A percentile compares a stretch with the other conserved stretches of the same genome.
These are phyloP conservation scores for Rhizopogon rudus DNA, from an alignment of 768 basidiomycete genomes.

Conservation along the genomic window DNA sequence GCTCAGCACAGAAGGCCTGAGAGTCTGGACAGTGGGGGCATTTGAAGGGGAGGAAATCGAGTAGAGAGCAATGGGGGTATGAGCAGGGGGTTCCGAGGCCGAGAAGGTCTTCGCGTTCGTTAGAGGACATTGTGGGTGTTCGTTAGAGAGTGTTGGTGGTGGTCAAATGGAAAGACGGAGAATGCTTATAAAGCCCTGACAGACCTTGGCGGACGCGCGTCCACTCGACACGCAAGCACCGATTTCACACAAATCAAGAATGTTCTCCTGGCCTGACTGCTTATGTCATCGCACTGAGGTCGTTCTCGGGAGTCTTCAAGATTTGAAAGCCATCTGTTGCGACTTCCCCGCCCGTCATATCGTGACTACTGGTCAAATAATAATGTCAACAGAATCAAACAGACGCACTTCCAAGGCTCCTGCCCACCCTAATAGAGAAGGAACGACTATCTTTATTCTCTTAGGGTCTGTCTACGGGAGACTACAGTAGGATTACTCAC, in stretches of 20 bases:
- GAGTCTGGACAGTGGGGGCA: constrained; percentile 65
- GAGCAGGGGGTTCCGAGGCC: constrained; percentile 71
- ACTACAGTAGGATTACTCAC: too few relatives aligned
- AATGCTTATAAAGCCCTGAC: constrained; percentile 10
- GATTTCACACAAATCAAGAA: not conserved
- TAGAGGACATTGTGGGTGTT: constrained; percentile 18
- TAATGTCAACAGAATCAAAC: too few relatives aligned
- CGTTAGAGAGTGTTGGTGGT: not conserved
- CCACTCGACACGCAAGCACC: constrained; percentile 15
- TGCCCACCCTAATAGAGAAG: too few relatives aligned
- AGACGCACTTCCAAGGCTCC: too few relatives aligned
- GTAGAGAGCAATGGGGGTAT: constrained; percentile 55
- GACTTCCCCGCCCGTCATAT: too few relatives aligned
- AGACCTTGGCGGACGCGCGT: constrained; percentile 20
- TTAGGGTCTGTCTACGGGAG: too few relatives aligned
- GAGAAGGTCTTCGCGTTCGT: constrained; percentile 51
- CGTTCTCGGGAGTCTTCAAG: too few relatives aligned
- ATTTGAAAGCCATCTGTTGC: too few relatives aligned
- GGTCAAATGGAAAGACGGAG: not conserved
- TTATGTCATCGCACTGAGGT: not conserved
- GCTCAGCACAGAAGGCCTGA: constrained; percentile 68
- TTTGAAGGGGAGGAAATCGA: constrained; percentile 85
- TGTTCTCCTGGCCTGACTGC: not conserved
- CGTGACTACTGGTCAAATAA: too few relatives aligned
- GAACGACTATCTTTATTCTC: too few relatives aligned